These are phyloP conservation scores for Metrosideros polymorpha DNA, from an alignment of 441 rosid genomes.

Conservation along the genomic window DNA sequence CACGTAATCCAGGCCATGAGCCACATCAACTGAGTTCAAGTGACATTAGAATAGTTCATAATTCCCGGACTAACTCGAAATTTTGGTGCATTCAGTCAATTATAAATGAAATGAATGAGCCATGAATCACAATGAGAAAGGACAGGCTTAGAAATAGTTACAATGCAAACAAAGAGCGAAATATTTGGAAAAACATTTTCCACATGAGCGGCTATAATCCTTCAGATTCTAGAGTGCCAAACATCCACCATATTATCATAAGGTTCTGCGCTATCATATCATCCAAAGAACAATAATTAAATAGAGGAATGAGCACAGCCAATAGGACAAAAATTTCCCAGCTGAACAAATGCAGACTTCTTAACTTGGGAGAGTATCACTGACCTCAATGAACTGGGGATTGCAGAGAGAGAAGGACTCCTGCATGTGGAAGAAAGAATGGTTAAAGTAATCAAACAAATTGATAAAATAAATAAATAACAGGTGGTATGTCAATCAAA, in stretches of 20 bases:
- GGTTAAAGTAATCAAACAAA: not conserved
- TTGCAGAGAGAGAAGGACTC: slow-evolving; percentile 81
- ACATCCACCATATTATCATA: not conserved
- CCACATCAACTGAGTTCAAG: not conserved
- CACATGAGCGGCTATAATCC: not conserved
- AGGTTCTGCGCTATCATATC: not conserved
- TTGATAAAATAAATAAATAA: not conserved
- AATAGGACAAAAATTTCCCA: not conserved
- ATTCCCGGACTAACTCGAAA: not conserved
- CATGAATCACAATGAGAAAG: not conserved
- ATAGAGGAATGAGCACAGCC: not conserved
- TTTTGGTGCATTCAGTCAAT: not conserved
- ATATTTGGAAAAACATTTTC: not conserved
- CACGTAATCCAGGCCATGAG: not conserved
- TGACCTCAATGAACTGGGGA: slow-evolving; percentile 68
- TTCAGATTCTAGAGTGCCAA: not conserved
- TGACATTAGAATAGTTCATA: not conserved
- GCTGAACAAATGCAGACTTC: not conserved
- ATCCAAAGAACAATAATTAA: not conserved
- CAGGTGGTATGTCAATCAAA: not conserved
- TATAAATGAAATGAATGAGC: not conserved
- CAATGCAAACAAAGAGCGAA: not conserved
- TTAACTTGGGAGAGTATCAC: not conserved
- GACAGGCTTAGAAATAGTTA: not conserved
- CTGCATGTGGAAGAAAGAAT: slow-evolving; percentile 22